A percentile compares a stretch with the other conserved stretches of the same genome.
These are phyloP conservation scores for Neoboletus magnificus DNA, from an alignment of 768 basidiomycete species.

Conservation along the genomic window DNA sequence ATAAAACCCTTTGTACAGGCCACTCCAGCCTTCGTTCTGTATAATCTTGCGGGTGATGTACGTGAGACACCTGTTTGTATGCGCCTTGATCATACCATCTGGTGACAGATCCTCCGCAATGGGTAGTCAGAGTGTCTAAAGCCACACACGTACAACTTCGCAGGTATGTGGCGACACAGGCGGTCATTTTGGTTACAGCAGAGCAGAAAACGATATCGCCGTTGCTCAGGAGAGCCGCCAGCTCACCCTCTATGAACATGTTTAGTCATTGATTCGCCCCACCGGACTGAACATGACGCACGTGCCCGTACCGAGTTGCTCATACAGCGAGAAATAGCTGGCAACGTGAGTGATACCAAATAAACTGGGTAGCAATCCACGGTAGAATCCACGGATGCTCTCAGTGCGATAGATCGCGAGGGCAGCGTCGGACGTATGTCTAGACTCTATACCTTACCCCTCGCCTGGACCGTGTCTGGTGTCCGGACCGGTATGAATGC, in stretches of 20 bases:
- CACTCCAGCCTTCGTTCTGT: constrained; percentile 80
- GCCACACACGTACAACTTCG: constrained; percentile 94
- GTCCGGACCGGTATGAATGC: constrained; percentile 7
- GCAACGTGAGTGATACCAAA: constrained; percentile 94
- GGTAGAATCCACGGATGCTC: constrained; percentile 89
- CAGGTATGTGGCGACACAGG: constrained; percentile 96
- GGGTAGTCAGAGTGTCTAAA: constrained; percentile 81
- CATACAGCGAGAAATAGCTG: constrained; percentile 96
- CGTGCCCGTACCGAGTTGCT: constrained; percentile 82
- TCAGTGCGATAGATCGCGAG: constrained; percentile 86
- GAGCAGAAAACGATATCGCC: constrained; percentile 85
- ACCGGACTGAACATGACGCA: constrained; percentile 42
- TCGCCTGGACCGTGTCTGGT: constrained; percentile 76
- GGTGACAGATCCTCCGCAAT: constrained; percentile 57
- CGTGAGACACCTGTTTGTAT: constrained; percentile 62
- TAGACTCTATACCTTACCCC: constrained; percentile 78
- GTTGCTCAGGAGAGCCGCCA: constrained; percentile 24
- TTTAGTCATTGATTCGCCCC: neutral
- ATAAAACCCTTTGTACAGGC: constrained; percentile 90
- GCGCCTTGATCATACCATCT: constrained; percentile 56
- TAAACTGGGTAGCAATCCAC: constrained; percentile 88
- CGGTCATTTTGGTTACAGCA: constrained; percentile 93
- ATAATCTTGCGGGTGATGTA: constrained; percentile 73
- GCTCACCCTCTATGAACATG: constrained; percentile 26
- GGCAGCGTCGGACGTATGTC: constrained; percentile 91